phyloP scores from a whole-genome alignment of 2,329 filamentous ascomycete species.

The Esteya vermicola region DNA sequence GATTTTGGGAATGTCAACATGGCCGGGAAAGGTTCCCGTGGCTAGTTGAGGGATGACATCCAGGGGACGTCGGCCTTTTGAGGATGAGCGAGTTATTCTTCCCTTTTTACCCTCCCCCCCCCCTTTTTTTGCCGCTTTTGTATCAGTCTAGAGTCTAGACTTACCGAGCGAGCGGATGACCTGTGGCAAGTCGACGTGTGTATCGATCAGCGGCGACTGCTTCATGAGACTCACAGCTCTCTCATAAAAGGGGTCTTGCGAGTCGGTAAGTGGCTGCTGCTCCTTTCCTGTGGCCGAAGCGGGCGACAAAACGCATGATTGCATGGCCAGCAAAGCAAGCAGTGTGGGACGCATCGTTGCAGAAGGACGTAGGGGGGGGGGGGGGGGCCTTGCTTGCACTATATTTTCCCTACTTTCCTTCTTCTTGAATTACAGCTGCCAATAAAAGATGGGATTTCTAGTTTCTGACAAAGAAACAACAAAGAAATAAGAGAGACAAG shows the following conservation, averaged over 20 bases:
- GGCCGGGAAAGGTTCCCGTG: conserved; percentile 3
- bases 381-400: too few species aligned
- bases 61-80: neutral
- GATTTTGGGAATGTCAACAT: conserved; percentile 11
- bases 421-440: too few species aligned
- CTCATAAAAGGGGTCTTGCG: neutral
- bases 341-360: too few species aligned
- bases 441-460: too few species aligned
- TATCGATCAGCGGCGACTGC: neutral
- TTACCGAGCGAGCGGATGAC: neutral
- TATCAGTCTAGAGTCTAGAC: neutral
- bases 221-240: neutral
- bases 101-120: too few species aligned
- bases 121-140: too few species aligned
- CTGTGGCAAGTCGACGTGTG: conserved; percentile 1
- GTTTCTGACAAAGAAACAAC: too few species aligned
- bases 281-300: neutral
- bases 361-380: too few species aligned
- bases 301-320: too few species aligned
- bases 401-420: too few species aligned
- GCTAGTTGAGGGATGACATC: neutral
- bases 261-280: neutral
- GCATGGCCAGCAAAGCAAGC: neutral
- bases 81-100: too few species aligned
- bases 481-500: too few species aligned